Evolutionary conservation across 768 basidiomycete species (phyloP), one percentile per base, ranked within the genome.

Genomic region (Rossbeevera mucosa): DNA sequence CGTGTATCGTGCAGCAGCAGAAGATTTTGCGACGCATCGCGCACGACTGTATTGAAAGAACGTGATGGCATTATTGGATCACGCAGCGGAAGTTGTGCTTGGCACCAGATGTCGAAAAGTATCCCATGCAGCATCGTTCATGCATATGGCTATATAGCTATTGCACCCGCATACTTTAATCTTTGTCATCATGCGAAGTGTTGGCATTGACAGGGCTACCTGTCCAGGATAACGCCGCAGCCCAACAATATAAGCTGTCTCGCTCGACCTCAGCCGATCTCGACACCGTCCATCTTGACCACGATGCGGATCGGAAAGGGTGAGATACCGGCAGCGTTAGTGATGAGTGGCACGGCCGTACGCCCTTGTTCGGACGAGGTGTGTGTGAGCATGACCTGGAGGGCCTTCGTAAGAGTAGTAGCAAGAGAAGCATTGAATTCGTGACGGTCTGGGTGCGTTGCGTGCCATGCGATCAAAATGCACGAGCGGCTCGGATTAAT

Each of bases 331-430:
- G 75, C 70, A 4, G 83, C 81, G 52, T 87, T 82, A n/a, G 86
- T 88, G 51, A 92, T 92, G 5, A 82, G 78, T 4, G 90, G 90
- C 7, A 92, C 90, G 0, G 79, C 84, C 0, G 78, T 74, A 4
- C 90, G 80, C 4, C 91, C 91, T 11, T 74, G 72, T 61, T 89
- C 89, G 1, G 89, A 91, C 0, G 89, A 86, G 0, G 89, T 88
- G 59, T 92, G 82, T 1, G 74, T 80, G 18, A 91, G 76, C 78
- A 92, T 89, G 26, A 79, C 81, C 24, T 81, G 73, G 16, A 92
- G 72, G 16, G 87, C 78, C 54, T 82, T 82, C 1, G 80, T 81
- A 24, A 92, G 74, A 1, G 82, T 81, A 0, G 76, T 64, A 0
- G 83, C 75, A 1, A 91, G 76, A n/a, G 73, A 79, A 1, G 75